A percentile compares a stretch with the other conserved stretches of the same genome.
Conservation (phyloP, 2,329 filamentous ascomycete species). For the Penicillium hordei region DNA sequence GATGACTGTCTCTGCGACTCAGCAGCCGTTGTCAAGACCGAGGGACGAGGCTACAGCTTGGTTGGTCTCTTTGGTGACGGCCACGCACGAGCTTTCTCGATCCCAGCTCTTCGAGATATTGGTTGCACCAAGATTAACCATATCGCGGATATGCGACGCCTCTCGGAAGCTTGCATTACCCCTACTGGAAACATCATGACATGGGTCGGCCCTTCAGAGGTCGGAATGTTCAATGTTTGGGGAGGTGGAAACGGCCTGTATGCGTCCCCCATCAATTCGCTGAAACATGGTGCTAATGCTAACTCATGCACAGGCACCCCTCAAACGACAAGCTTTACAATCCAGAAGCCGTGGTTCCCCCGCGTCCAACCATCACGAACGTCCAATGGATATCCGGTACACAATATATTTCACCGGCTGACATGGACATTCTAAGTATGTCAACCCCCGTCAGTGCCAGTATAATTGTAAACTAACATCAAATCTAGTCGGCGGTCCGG, state of each 20-base stretch:
- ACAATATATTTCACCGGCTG: conserved; percentile 80
- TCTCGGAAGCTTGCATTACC: conserved; percentile 68
- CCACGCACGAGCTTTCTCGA: conserved; percentile 73
- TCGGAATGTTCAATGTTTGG: conserved; percentile 81
- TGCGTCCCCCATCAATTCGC: conserved; percentile 37
- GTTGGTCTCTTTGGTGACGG: conserved; percentile 84
- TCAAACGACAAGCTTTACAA: conserved; percentile 76
- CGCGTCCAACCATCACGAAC: conserved; percentile 89
- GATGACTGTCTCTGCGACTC: conserved; percentile 80
- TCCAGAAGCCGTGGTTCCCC: conserved; percentile 68
- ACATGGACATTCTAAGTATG: conserved; percentile 78
- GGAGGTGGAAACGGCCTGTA: conserved; percentile 67
- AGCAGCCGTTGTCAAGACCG: conserved; percentile 72
- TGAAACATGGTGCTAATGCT: conserved; percentile 22
- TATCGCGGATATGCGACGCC: conserved; percentile 72
- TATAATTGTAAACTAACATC: conserved; percentile 4
- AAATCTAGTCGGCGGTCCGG: conserved; percentile 69
- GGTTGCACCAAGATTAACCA: conserved; percentile 62
- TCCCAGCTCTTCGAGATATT: conserved; percentile 87
- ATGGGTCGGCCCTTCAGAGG: conserved; percentile 85
- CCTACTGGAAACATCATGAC: conserved; percentile 78
- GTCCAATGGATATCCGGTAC: conserved; percentile 96
- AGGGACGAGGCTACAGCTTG: conserved; percentile 73
- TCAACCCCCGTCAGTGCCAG: neutral
- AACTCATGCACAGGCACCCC: conserved; percentile 39